phyloP scores from a whole-genome alignment of 495 filamentous ascomycete species.

The Penicillium pulvis region DNA sequence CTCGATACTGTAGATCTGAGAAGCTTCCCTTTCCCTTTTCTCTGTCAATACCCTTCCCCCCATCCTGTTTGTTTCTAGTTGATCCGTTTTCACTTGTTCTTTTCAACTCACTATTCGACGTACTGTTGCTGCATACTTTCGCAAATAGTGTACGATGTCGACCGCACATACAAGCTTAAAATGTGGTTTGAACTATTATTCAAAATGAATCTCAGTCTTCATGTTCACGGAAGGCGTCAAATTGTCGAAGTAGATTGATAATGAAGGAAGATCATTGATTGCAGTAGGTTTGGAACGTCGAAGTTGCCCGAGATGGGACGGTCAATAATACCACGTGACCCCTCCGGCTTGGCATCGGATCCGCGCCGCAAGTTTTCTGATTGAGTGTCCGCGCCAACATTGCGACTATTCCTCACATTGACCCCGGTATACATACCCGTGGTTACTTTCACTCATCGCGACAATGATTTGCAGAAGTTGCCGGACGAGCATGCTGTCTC shows the following conservation, averaged over 20 bases:
- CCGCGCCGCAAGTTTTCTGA: constrained; percentile 45
- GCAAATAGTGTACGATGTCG: too few species aligned
- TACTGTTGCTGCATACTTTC: too few species aligned
- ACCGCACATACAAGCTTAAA: too few species aligned
- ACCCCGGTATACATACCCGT: background rate
- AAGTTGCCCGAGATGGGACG: background rate
- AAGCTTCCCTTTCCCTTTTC: too few species aligned
- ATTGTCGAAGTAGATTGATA: too few species aligned
- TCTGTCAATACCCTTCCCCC: too few species aligned
- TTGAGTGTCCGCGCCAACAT: constrained; percentile 19
- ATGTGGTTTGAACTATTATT: too few species aligned
- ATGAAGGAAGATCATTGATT: too few species aligned
- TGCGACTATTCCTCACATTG: background rate
- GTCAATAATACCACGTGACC: constrained; percentile 31
- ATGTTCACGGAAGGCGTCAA: too few species aligned
- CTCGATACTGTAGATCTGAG: background rate
- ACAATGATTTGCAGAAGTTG: constrained; percentile 55
- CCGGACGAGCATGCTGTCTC: constrained; percentile 44
- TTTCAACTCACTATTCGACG: background rate
- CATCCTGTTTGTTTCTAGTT: too few species aligned
- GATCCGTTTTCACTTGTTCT: background rate
- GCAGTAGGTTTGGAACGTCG: too few species aligned
- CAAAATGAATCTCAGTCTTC: too few species aligned
- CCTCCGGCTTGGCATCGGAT: constrained; percentile 49
- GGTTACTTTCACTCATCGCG: background rate